These are phyloP conservation scores for Aureobasidium vineae DNA, from an alignment of 2,329 filamentous ascomycete species.

Conservation along the genomic window DNA sequence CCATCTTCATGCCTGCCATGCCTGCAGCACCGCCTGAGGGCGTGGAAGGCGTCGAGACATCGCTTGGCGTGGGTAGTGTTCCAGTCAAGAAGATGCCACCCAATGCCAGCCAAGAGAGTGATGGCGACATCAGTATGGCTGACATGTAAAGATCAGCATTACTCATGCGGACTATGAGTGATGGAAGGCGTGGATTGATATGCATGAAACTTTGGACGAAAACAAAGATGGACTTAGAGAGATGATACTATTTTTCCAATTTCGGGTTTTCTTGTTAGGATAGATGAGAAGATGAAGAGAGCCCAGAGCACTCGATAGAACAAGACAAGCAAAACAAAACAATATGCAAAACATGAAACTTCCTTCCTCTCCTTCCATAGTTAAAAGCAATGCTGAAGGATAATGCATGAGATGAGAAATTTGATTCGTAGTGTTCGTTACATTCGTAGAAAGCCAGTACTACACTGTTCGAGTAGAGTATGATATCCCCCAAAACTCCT, in stretches of 20 bases:
- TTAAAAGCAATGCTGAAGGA: neutral
- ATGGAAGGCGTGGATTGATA: neutral
- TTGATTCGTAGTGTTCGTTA: constrained; percentile 5
- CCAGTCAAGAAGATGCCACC: constrained; percentile 36
- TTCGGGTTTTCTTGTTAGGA: neutral
- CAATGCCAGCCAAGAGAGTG: neutral
- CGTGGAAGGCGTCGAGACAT: constrained; percentile 31
- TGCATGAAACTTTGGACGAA: neutral
- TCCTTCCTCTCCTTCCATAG: neutral
- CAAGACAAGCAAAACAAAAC: neutral
- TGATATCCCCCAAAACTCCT: neutral
- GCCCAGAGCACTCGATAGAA: neutral
- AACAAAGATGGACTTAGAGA: too few relatives aligned
- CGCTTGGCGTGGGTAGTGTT: constrained; percentile 31
- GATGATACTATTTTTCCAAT: too few relatives aligned
- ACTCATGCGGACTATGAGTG: too few relatives aligned
- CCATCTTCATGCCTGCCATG: constrained; percentile 15
- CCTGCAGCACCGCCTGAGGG: constrained; percentile 10
- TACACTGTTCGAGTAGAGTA: constrained; percentile 3
- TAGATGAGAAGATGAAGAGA: neutral
- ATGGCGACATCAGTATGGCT: constrained; percentile 20
- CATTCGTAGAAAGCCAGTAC: neutral
- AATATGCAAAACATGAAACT: neutral
- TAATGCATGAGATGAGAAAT: neutral
- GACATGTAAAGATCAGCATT: neutral